phyloP scores from a whole-genome alignment of 371 early-diverging fungal species.

The Mucor velutinosus region DNA sequence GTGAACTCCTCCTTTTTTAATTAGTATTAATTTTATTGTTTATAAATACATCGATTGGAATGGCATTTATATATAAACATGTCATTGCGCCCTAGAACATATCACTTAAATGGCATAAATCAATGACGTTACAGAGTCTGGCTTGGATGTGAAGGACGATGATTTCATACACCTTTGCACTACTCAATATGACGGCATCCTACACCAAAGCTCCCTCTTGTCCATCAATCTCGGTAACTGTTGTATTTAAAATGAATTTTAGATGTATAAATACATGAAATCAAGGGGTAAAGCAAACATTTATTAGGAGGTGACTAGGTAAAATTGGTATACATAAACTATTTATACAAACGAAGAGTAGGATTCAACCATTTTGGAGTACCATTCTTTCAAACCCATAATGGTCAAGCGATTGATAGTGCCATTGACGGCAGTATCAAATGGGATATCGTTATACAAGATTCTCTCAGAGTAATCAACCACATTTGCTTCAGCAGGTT shows the following conservation, averaged over 20 bases:
- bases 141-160: neutral
- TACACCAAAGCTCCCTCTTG: neutral
- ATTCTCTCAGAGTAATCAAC: neutral
- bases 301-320: neutral
- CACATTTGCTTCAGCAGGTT: neutral
- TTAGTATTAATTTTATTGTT: neutral
- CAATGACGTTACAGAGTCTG: neutral
- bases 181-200: neutral
- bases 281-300: neutral
- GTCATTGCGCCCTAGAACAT: neutral
- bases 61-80: neutral
- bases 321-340: neutral
- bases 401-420: slow-evolving; percentile 3
- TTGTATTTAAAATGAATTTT: neutral
- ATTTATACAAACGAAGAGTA: slow-evolving; percentile 1
- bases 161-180: neutral
- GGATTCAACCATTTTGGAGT: neutral
- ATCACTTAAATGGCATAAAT: neutral
- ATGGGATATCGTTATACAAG: slow-evolving; percentile 6
- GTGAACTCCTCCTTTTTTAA: neutral
- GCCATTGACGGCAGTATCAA: slow-evolving; percentile 18
- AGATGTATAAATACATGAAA: neutral
- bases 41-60: neutral
- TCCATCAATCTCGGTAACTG: neutral
- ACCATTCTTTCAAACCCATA: slow-evolving; percentile 19